Conservation (phyloP, 257 asterid genomes). For the Rhazya stricta region DNA sequence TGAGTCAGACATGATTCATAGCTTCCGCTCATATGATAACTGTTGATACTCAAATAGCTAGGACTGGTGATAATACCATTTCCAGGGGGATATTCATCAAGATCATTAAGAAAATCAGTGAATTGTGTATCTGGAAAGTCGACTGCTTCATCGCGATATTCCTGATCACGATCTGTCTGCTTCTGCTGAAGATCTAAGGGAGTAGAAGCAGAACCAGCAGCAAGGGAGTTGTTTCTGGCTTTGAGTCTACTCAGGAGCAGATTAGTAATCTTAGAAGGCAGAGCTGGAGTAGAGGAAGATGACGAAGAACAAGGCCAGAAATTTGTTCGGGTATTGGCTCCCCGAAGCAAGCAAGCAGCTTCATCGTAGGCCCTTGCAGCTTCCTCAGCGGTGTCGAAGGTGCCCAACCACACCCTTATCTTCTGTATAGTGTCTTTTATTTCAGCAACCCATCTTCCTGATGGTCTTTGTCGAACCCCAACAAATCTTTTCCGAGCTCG, state of each 20-base stretch:
- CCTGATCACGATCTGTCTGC: constrained; percentile 9
- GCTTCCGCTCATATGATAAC: neutral
- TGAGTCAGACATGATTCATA: constrained; percentile 17
- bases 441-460: constrained; percentile 88
- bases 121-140: constrained; percentile 44
- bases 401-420: constrained; percentile 74
- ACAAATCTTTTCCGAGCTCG: constrained; percentile 57
- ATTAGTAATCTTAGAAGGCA: constrained; percentile 68
- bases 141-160: constrained; percentile 21
- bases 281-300: constrained; percentile 45
- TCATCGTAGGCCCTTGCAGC: constrained; percentile 80
- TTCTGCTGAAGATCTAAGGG: constrained; percentile 17
- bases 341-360: constrained; percentile 78
- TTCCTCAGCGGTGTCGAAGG: constrained; percentile 78
- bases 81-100: constrained; percentile 33
- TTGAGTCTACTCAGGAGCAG: constrained; percentile 60
- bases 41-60: neutral
- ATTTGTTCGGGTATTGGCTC: constrained; percentile 74
- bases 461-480: constrained; percentile 72
- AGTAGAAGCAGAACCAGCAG: constrained; percentile 8
- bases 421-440: constrained; percentile 73
- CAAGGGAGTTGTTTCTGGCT: constrained; percentile 48
- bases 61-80: neutral
- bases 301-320: constrained; percentile 61
- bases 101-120: constrained; percentile 55